A percentile compares a stretch with the other conserved stretches of the same genome.
These are phyloP conservation scores for Nakaseomyces glabratus DNA, from an alignment of 1,139 yeast genomes.

Conservation along the genomic window DNA sequence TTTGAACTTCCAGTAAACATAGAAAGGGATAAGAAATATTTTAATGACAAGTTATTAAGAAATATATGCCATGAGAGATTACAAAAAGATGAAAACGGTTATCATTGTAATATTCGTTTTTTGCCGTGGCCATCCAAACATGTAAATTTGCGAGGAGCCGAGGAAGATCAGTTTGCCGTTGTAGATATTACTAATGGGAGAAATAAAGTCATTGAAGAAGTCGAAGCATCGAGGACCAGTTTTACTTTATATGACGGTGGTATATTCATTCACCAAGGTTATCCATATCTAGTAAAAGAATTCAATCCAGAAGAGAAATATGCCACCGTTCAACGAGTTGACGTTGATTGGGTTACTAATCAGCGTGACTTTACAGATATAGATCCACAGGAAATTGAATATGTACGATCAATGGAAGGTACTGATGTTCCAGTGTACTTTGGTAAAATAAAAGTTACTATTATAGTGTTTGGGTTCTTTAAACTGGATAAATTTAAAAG, in stretches of 20 bases:
- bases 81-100: slow-evolving; percentile 42
- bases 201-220: slow-evolving; percentile 72
- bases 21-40: slow-evolving; percentile 48
- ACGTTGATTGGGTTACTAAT: slow-evolving; percentile 86
- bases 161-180: slow-evolving; percentile 73
- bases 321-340: slow-evolving; percentile 79
- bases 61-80: slow-evolving; percentile 40
- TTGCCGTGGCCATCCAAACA: slow-evolving; percentile 73
- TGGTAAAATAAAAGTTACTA: slow-evolving; percentile 65
- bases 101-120: slow-evolving; percentile 53
- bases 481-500: slow-evolving; percentile 68
- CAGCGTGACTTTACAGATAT: slow-evolving; percentile 91
- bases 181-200: slow-evolving; percentile 75
- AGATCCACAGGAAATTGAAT: slow-evolving; percentile 72
- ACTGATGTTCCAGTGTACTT: slow-evolving; percentile 62
- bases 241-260: slow-evolving; percentile 95
- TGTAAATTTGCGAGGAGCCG: slow-evolving; percentile 74
- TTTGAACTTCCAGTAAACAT: slow-evolving; percentile 61
- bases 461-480: slow-evolving; percentile 83
- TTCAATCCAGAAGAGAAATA: slow-evolving; percentile 64
- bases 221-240: slow-evolving; percentile 83
- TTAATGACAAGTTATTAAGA: slow-evolving; percentile 35
- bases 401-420: slow-evolving; percentile 43
- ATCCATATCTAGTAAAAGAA: slow-evolving; percentile 76
- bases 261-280: slow-evolving; percentile 87